phyloP scores from a whole-genome alignment of 495 filamentous ascomycete genomes.

The Hypomontagnella submonticulosa region DNA sequence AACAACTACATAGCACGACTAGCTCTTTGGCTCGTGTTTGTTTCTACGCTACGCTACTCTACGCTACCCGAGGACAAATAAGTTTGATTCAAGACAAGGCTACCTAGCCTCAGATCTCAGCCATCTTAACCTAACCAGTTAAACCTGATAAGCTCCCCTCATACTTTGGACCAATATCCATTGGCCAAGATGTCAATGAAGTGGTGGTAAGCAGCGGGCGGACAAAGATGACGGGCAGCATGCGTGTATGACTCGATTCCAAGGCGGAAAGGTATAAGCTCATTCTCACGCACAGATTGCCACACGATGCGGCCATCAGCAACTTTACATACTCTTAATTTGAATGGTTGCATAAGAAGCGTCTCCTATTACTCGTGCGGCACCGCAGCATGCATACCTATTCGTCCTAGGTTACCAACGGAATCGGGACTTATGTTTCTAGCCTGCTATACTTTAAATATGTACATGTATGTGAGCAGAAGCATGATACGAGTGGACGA shows the following conservation, averaged over 20 bases:
- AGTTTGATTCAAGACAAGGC: constrained; percentile 36
- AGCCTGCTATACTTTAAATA: constrained; percentile 3
- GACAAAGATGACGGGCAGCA: constrained; percentile 29
- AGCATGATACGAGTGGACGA: neutral
- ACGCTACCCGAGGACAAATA: constrained; percentile 18
- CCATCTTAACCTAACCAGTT: constrained; percentile 10
- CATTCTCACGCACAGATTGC: constrained; percentile 42
- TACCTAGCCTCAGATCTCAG: constrained; percentile 39
- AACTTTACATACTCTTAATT: constrained; percentile 23
- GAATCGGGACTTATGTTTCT: constrained; percentile 50
- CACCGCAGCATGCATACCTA: constrained; percentile 34
- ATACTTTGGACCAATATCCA: constrained; percentile 8
- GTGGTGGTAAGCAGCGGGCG: constrained; percentile 15
- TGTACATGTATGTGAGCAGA: neutral
- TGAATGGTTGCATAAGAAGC: constrained; percentile 29
- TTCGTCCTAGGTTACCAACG: constrained; percentile 42
- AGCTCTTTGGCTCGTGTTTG: constrained; percentile 1
- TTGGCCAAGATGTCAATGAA: constrained; percentile 19
- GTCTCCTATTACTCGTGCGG: constrained; percentile 36
- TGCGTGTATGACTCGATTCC: constrained; percentile 38
- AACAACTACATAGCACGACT: too few species aligned
- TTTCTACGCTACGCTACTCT: constrained; percentile 14
- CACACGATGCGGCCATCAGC: constrained; percentile 39
- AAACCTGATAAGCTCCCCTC: neutral
- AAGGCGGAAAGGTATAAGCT: constrained; percentile 34